Evolutionary conservation across 257 asterid genomes (phyloP), one percentile per base, ranked within the genome.

Genomic region (Cruciata laevipes): DNA sequence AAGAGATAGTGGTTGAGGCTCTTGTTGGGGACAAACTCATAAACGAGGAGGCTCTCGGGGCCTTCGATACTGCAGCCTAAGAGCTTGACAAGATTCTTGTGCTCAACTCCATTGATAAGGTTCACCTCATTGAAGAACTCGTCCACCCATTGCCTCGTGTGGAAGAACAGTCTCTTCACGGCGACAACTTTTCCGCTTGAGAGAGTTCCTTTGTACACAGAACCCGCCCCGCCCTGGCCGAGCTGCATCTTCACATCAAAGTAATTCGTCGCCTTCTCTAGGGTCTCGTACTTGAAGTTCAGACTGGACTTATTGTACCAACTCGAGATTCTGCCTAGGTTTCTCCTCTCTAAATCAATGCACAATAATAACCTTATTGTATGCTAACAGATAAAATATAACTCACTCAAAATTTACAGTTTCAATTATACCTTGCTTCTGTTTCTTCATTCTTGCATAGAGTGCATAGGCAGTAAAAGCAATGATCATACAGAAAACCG

Each of bases 51-150:
- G 79, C 97, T 92, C 69, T 92, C 98, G 0, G 96, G 97, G 18
- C 98, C 98, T 80, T 92, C 97, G 32, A 92, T 87, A 84, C 98
- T 92, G 64, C 97, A 92, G 12, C 98, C 98, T n/a, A 92, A 82
- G 69, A 92, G 95, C 89, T 92, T 89, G 55, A 92, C 98, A 23
- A 92, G 96, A 66, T 86, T 92, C 82, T 86, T 92, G 82, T 92
- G 98, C 70, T 87, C 86, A 68, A 92, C 76, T 65, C 98, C 96
- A 72, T 87, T 81, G 38, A 92, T 81, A 7, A 92, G 78, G 78
- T 89, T 89, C 32, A 89, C 85, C 79, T 92, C 98, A 32, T 92
- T 92, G 77, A 92, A 92, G 83, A 92, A 92, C 80, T 92, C 98
- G 62, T 89, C 97, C 0, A 89, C 97, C 98, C 97, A 89, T 57